phyloP scores from a whole-genome alignment of 768 basidiomycete genomes.

The Kwoniella pini region DNA sequence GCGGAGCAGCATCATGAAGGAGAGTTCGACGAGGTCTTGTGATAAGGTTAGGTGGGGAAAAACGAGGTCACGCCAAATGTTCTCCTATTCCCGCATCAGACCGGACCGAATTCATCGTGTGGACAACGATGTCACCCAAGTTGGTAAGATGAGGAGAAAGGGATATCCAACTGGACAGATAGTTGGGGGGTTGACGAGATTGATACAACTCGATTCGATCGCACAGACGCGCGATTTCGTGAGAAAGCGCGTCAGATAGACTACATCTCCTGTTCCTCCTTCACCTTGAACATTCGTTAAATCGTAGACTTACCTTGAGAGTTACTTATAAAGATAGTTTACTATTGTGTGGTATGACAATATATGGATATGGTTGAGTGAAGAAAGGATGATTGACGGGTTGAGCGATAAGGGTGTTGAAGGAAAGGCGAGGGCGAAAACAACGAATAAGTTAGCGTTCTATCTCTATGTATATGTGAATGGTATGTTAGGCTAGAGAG shows the following conservation, averaged over 20 bases:
- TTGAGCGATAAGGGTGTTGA: slow-evolving; percentile 7
- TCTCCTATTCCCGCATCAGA: too few relatives aligned
- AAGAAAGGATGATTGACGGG: background rate
- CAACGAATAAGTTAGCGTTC: slow-evolving; percentile 14
- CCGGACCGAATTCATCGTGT: too few relatives aligned
- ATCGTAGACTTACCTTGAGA: slow-evolving; percentile 11
- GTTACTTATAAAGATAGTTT: slow-evolving; percentile 8
- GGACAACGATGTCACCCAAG: too few relatives aligned
- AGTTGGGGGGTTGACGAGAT: background rate
- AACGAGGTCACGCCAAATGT: too few relatives aligned
- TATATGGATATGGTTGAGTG: background rate
- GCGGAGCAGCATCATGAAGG: too few relatives aligned
- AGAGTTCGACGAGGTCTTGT: too few relatives aligned
- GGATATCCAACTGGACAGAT: too few relatives aligned
- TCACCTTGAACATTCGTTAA: background rate
- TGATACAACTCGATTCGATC: slow-evolving; percentile 4
- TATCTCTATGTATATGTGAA: background rate
- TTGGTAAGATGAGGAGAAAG: too few relatives aligned
- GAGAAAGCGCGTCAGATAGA: slow-evolving; percentile 8
- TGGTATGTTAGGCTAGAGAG: background rate
- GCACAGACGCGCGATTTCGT: slow-evolving; percentile 15
- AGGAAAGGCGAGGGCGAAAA: background rate
- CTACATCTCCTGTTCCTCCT: background rate
- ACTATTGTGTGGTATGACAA: background rate
- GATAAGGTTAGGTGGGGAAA: too few relatives aligned